These are phyloP conservation scores for Apiospora rasikravindrae DNA, from an alignment of 2,329 filamentous ascomycete species.

Conservation along the genomic window DNA sequence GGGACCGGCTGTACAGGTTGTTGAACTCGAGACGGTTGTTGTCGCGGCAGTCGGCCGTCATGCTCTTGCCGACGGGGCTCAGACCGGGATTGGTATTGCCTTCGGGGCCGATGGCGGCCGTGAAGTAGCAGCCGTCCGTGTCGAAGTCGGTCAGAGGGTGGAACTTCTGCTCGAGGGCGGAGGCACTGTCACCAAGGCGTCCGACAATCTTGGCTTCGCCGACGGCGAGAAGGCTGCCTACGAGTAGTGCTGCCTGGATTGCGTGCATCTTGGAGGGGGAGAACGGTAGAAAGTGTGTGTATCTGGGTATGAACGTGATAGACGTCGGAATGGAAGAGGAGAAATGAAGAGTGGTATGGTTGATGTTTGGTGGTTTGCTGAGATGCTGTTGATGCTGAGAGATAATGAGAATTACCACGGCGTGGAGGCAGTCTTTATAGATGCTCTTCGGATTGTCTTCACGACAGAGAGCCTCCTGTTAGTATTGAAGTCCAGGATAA, in stretches of 20 bases:
- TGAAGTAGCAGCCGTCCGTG: conserved; percentile 50
- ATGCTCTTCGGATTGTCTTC: not conserved
- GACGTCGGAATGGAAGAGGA: not conserved
- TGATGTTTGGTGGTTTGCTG: not conserved
- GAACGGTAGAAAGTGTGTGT: not conserved
- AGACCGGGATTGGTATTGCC: conserved; percentile 41
- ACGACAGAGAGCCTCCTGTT: not conserved
- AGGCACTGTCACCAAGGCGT: conserved; percentile 40
- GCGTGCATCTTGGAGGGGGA: not conserved
- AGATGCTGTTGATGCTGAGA: not conserved
- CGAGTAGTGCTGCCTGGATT: not conserved
- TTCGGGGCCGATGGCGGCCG: conserved; percentile 47
- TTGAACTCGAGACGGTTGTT: conserved; percentile 37
- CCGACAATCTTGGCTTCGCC: not conserved
- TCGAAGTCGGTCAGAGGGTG: conserved; percentile 48
- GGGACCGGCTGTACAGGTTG: conserved; percentile 39
- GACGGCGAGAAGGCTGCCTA: not conserved
- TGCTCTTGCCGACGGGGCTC: not conserved
- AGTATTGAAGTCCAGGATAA: not conserved
- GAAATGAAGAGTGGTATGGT: not conserved
- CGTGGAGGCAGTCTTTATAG: not conserved
- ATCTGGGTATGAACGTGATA: no score
- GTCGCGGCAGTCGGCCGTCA: conserved; percentile 35
- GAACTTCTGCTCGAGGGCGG: conserved; percentile 40
- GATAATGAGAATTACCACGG: not conserved